Base-by-base conservation (phyloP, 805 yeast species). In the Starmerella roubikii region DNA sequence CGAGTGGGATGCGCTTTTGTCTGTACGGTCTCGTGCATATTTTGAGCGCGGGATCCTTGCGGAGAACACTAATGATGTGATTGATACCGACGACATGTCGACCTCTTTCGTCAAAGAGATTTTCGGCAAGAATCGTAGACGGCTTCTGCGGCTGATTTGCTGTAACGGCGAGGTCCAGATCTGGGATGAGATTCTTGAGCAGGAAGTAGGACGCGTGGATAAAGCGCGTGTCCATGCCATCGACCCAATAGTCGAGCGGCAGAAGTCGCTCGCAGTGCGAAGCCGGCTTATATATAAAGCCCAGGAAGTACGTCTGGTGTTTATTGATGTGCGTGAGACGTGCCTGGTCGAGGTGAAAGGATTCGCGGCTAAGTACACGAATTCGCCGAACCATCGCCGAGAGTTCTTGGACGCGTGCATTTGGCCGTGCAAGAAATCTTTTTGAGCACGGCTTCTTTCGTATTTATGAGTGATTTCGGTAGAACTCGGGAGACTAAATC, bases 51-150 rank as follows among this genome's bases (percentile, higher is more conserved):
- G 46, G 21, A 38, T 37, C 1, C 29, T 47, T 3, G 32, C 26
- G 21, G 26, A 16, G 15, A 40, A 41, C 20, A 46, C 47, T 18
- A 40, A 32, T 19, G 51, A 47, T 26, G 47, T 47, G 5, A 16
- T 42, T 16, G 50, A 47, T 21, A 19, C 8, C 8, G 35, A 22
- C 11, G 37, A 30, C 3, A 17, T 21, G 20, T 26, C 48, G 6
- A 38, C 33, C 1, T 47, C 51, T 13, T 34, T 43, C 8, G 50
- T 47, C n/a, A 47, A 43, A 19, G 50, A 47, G 28, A 15, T 28
- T 5, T 47, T 42, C 28, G 12, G 12, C 2, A 24, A 13, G 9
- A 6, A 16, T 1, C 17, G 16, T 7, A 19, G 17, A 27, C 37
- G 47, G 7, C 16, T 35, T 6, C 25, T 47, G 18, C 27, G 50